Conservation (phyloP, 768 basidiomycete genomes). For the Imleria badia region DNA sequence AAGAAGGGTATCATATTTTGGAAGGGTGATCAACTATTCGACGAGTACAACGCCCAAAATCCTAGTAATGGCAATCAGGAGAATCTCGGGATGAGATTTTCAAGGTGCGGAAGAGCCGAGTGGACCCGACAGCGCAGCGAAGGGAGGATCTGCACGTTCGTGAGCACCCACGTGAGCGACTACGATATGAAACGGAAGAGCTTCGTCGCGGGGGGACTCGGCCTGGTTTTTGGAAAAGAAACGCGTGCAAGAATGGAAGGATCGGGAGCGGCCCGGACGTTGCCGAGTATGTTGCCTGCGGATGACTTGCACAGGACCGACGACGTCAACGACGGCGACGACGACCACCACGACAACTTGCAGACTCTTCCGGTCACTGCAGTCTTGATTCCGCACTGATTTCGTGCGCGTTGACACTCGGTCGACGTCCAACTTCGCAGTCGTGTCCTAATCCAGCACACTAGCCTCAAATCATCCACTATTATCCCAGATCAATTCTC, state of each 20-base stretch:
- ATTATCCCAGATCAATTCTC: constrained; percentile 23
- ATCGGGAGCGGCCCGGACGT: constrained; percentile 13
- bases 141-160: constrained; percentile 13
- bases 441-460: constrained; percentile 29
- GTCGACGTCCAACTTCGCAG: neutral
- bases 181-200: neutral
- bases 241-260: constrained; percentile 17
- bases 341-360: neutral
- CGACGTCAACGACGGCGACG: constrained; percentile 2
- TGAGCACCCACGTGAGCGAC: neutral
- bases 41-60: neutral
- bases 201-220: neutral
- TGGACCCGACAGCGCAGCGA: constrained; percentile 8
- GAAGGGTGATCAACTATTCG: too few species aligned
- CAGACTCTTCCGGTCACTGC: neutral
- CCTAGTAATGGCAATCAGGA: constrained; percentile 8
- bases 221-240: constrained; percentile 16
- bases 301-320: neutral
- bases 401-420: neutral
- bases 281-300: constrained; percentile 10
- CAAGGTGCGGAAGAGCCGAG: constrained; percentile 1
- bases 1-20: constrained; percentile 3
- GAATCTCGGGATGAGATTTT: constrained; percentile 11
- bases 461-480: constrained; percentile 21
- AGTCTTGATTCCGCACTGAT: neutral